phyloP scores from a whole-genome alignment of 179 eudicot species.

The Carnegiea gigantea region DNA sequence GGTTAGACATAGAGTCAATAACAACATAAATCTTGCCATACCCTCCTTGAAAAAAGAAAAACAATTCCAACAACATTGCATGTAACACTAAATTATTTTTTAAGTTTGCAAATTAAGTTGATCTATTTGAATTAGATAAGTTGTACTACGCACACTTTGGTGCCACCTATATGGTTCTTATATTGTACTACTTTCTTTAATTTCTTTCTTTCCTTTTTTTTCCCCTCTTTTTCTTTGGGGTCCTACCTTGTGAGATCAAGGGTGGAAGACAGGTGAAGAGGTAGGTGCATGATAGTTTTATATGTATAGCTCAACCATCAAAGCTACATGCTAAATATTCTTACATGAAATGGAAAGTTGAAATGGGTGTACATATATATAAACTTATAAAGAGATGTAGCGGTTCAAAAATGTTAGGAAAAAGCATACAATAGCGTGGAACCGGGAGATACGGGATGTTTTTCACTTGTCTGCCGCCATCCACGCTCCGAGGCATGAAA shows the following conservation, averaged over 20 bases:
- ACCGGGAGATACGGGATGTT: conserved; percentile 46
- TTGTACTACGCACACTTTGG: too few species aligned
- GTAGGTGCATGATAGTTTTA: background rate
- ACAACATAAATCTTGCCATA: too few species aligned
- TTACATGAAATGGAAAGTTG: background rate
- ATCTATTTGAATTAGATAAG: too few species aligned
- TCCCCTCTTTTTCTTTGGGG: background rate
- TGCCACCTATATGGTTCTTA: too few species aligned
- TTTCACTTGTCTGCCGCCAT: conserved; percentile 45
- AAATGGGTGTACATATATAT: background rate
- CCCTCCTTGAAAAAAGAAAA: too few species aligned
- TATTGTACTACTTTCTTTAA: background rate
- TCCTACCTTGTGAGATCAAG: background rate
- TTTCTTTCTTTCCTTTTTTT: background rate
- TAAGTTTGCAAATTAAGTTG: too few species aligned
- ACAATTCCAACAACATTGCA: too few species aligned
- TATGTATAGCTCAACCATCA: conserved; percentile 16
- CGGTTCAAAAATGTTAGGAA: conserved; percentile 34
- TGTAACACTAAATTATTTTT: too few species aligned
- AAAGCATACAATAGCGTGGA: conserved; percentile 46
- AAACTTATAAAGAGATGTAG: background rate
- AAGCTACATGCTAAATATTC: background rate
- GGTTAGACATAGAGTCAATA: too few species aligned
- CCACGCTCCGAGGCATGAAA: conserved; percentile 30
- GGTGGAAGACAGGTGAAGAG: background rate